phyloP scores from a whole-genome alignment of 2,329 filamentous ascomycete genomes.

The Cercospora brassicicola region DNA sequence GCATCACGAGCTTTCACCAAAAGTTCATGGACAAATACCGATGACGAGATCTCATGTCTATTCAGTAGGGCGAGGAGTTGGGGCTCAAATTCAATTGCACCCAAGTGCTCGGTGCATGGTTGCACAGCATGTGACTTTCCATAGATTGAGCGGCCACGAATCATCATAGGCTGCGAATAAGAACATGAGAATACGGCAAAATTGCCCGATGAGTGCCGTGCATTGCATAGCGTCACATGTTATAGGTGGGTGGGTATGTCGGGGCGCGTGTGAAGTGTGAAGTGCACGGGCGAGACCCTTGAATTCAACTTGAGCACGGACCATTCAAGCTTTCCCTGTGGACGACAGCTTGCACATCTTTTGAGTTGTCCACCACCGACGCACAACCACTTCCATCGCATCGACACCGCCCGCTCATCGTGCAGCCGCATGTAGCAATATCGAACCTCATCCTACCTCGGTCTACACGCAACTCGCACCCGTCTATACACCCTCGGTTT shows the following conservation, averaged over 20 bases:
- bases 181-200: not conserved
- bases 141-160: not conserved
- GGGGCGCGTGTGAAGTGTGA: not conserved
- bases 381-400: constrained; percentile 15
- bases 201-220: not conserved
- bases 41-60: constrained; percentile 21
- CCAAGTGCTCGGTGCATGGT: not conserved
- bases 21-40: constrained; percentile 83
- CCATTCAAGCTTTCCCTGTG: not conserved
- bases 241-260: not conserved
- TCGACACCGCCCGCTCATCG: constrained; percentile 20
- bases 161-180: not conserved
- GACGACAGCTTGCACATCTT: not conserved
- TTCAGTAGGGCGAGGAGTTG: not conserved
- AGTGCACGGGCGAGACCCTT: not conserved
- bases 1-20: constrained; percentile 85
- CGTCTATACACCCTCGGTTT: constrained; percentile 21
- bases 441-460: constrained; percentile 3
- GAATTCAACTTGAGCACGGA: not conserved
- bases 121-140: not conserved
- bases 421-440: constrained; percentile 1
- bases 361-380: constrained; percentile 1
- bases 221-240: not conserved
- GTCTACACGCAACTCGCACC: constrained; percentile 21
- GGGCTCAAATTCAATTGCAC: not conserved